Evolutionary conservation across 2,329 filamentous ascomycete species (phyloP), one percentile per base, ranked within the genome.

Genomic region (Colletotrichum neosansevieriae): DNA sequence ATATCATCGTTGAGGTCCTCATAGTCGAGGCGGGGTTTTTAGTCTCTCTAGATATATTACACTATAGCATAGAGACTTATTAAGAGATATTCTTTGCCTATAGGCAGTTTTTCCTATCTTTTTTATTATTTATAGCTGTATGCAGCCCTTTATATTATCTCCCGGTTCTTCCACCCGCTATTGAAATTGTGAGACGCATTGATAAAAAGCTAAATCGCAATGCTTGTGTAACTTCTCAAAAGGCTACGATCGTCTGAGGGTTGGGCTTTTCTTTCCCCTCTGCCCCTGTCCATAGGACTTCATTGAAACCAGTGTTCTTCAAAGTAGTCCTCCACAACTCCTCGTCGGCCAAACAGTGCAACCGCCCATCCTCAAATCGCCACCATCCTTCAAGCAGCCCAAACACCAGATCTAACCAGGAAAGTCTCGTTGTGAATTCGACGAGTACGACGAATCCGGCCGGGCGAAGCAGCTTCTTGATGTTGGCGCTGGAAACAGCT

Each of bases 371-470:
- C 29, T 19, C 7, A 11, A 53, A 17, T 15, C 34, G 50, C 47
- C 13, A 53, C 56, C 49, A 54, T 3, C 47, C 38, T 5, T 62
- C 49, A 1, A 62, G 17, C 19, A 62, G 24, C 5, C 58, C 45
- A 21, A 61, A 61, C 6, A 61, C 34, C 32, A 42, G 19, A n/a
- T 51, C 34, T 21, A 51, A 40, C 45, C 45, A 61, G 4, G n/a
- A 29, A 2, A 51, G 32, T 13, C 45, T 21, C 21, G 13, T 40
- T 7, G 58, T 61, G 13, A 51, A 24, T 15, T 61, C 58, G 12
- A 61, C 17, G 9, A 61, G 47, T 1, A 24, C 13, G 13, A 61
- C 17, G 12, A 61, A 51, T 6, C 58, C 58, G 15, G 15, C 19
- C n/a, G 45, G 45, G 4, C 58, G 45, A 3, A 61, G 19, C 12